A percentile compares a stretch with the other conserved stretches of the same genome.
Evolutionary conservation across 345 rosid genomes (phyloP).

Genomic region (Eutrema japonicum): DNA sequence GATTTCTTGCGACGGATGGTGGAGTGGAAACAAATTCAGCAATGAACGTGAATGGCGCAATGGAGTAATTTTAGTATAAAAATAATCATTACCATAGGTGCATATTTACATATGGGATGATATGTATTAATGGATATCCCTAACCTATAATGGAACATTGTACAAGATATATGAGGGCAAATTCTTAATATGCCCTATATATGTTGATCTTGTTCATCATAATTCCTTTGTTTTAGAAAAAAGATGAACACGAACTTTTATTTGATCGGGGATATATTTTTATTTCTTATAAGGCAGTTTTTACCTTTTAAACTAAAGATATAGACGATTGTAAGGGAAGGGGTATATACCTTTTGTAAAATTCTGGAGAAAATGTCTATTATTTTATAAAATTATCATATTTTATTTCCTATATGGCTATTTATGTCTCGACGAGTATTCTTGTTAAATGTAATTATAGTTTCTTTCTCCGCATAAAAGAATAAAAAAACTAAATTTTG

Average conservation of each 20-base stretch:
- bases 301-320: neutral
- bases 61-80: constrained; percentile 14
- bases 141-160: constrained; percentile 34
- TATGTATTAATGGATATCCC: constrained; percentile 9
- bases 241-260: constrained; percentile 28
- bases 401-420: neutral
- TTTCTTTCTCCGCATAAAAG: neutral
- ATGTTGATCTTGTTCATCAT: constrained; percentile 28
- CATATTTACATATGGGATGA: constrained; percentile 19
- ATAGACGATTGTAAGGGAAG: neutral
- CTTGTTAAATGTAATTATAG: neutral
- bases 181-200: constrained; percentile 27
- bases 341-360: constrained; percentile 11
- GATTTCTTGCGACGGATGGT: constrained; percentile 64
- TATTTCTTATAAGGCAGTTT: constrained; percentile 6
- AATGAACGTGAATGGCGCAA: constrained; percentile 22
- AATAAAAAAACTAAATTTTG: neutral
- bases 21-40: constrained; percentile 58
- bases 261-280: neutral
- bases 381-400: constrained; percentile 2
- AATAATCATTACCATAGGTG: constrained; percentile 20
- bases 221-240: constrained; percentile 26
- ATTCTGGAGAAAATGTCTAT: neutral
- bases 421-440: neutral
- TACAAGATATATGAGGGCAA: constrained; percentile 35